These are phyloP conservation scores for Globisporangium takayamanum DNA, from an alignment of 352 stramenopile species.

Conservation along the genomic window DNA sequence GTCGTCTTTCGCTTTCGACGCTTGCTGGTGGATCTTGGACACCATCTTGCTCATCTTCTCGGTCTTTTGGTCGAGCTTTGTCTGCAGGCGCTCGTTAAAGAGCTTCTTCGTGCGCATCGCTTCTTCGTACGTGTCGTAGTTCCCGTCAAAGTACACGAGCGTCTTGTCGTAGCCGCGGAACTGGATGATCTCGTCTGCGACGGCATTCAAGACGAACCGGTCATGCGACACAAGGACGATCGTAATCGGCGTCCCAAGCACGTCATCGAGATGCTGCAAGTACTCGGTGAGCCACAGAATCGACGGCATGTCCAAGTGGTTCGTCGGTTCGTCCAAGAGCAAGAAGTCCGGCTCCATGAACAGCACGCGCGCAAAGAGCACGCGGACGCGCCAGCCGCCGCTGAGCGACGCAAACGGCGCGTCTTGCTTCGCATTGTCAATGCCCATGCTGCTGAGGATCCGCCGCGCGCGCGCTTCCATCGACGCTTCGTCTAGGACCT, in stretches of 20 bases:
- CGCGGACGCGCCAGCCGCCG: slow-evolving; percentile 58
- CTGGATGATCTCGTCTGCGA: slow-evolving; percentile 54
- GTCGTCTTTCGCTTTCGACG: slow-evolving; percentile 35
- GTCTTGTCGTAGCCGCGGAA: slow-evolving; percentile 52
- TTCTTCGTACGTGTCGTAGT: slow-evolving; percentile 51
- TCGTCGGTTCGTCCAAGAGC: slow-evolving; percentile 89
- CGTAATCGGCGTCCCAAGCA: slow-evolving; percentile 61
- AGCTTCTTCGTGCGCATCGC: slow-evolving; percentile 41
- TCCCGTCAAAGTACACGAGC: slow-evolving; percentile 53
- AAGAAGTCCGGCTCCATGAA: slow-evolving; percentile 86
- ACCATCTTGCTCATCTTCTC: slow-evolving; percentile 54
- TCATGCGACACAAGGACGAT: slow-evolving; percentile 91
- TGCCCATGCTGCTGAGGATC: slow-evolving; percentile 56
- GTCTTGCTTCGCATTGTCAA: slow-evolving; percentile 81
- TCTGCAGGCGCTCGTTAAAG: slow-evolving; percentile 40
- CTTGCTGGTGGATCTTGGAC: slow-evolving; percentile 34
- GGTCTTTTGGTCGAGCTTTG: slow-evolving; percentile 45
- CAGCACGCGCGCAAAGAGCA: slow-evolving; percentile 48
- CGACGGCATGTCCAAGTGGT: slow-evolving; percentile 86
- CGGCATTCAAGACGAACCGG: slow-evolving; percentile 91
- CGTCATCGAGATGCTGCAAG: slow-evolving; percentile 44
- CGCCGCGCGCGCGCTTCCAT: slow-evolving; percentile 42
- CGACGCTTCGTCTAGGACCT: slow-evolving; percentile 40
- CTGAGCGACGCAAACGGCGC: slow-evolving; percentile 37
- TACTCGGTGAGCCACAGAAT: slow-evolving; percentile 83